phyloP scores from a whole-genome alignment of 225 moss, liverwort and hornwort genomes.

The Bryoerythrophyllum caledonicum region DNA sequence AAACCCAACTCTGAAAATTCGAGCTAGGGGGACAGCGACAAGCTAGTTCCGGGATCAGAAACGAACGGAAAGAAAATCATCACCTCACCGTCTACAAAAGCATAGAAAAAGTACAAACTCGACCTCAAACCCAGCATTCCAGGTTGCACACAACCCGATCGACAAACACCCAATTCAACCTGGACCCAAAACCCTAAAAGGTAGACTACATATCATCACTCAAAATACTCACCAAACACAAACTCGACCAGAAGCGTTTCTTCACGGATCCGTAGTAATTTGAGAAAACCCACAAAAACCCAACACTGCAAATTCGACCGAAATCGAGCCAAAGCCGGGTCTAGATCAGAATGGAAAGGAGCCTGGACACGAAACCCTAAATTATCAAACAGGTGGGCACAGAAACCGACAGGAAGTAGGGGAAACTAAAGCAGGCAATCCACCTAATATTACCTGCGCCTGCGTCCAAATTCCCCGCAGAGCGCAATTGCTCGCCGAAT shows the following conservation, averaged over 20 bases:
- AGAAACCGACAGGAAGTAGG: neutral
- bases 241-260: neutral
- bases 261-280: neutral
- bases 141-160: neutral
- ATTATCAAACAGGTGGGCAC: neutral
- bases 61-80: no score
- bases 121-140: no score
- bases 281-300: neutral
- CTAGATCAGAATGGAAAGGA: no score
- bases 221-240: neutral
- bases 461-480: neutral
- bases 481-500: neutral
- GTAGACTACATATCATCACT: neutral
- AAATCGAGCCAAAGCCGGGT: neutral
- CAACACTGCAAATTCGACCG: neutral
- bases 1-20: no score
- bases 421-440: neutral
- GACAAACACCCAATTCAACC: no score
- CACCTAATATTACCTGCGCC: neutral
- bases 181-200: neutral
- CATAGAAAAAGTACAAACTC: no score
- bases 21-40: no score
- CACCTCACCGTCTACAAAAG: no score
- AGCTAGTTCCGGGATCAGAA: no score
- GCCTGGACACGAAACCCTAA: constrained; percentile 12